Base-by-base conservation (phyloP, 148 eudicot genomes). In the Amaranthus hypochondriacus region DNA sequence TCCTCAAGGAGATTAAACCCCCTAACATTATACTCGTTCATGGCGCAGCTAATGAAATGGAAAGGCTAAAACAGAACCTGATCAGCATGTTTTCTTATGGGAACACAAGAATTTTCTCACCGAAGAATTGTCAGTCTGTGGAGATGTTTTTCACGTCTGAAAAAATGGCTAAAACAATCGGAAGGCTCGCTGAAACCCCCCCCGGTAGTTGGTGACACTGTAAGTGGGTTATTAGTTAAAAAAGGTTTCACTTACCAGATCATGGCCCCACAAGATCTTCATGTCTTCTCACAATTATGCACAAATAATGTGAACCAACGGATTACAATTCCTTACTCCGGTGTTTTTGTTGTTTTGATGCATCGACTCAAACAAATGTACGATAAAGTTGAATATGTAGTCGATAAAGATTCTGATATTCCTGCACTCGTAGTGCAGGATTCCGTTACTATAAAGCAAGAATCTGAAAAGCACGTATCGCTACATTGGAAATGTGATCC, bases 21-120 rank as follows among this genome's bases (percentile, higher is more conserved):
- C 97, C 98, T 2, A 93, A 93, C 81, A 88, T 93, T 15, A 84
- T 93, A 67, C 85, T 93, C 44, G 98, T 93, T 68, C 98, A 93
- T 67, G 98, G 98, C 61, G 98, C 79, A 76, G 95, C 98, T 15
- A 91, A 87, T 64, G 91, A 93, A 85, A 93, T 93, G 98, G 97
- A 88, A 13, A 81, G 98, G 85, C 95, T 93, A 42, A 89, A 91
- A 73, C 97, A 91, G 83, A 93, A 87, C 70, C 87, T 93, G 21
- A 75, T 82, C 52, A 70, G 87, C 69, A 76, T 88, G 70, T 92
- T 87, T 75, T 82, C 96, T 14, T 93, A 87, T 6, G 73, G 88
- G 2, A 92, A 90, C 79, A 87, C 89, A 28, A 88, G 89, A 81
- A 86, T 92, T 71, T 62, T 88, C 13, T 69, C 93, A 60, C 97